A percentile compares a stretch with the other conserved stretches of the same genome.
These are phyloP conservation scores for Barbatosphaeria neglecta DNA, from an alignment of 495 filamentous ascomycete species.

Conservation along the genomic window DNA sequence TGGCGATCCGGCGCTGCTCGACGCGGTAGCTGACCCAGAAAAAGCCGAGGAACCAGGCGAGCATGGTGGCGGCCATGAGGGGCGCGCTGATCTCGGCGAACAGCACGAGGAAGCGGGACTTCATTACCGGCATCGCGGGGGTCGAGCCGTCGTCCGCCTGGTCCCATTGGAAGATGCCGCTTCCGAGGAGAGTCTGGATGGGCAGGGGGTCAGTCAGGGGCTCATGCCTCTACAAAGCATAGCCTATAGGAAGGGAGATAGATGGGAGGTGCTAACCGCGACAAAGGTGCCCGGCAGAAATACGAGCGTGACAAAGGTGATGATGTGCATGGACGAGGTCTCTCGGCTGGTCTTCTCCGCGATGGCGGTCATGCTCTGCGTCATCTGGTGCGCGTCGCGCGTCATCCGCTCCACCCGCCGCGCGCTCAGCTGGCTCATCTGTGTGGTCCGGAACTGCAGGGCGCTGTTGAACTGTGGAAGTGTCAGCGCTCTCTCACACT, in stretches of 20 bases:
- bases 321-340: conserved; percentile 24
- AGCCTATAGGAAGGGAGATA: too few relatives aligned
- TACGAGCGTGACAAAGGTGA: conserved; percentile 27
- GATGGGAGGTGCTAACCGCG: too few relatives aligned
- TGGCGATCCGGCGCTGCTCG: background rate
- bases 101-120: background rate
- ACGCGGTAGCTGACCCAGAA: background rate
- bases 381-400: conserved; percentile 3
- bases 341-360: conserved; percentile 15
- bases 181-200: conserved; percentile 22
- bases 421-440: conserved; percentile 1
- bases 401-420: conserved; percentile 1
- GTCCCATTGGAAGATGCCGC: conserved; percentile 16
- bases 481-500: too few relatives aligned
- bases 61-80: background rate
- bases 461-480: conserved; percentile 2
- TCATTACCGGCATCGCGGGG: background rate
- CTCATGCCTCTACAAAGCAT: background rate
- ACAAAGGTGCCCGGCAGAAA: conserved; percentile 31
- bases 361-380: conserved; percentile 9
- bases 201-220: background rate
- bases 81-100: conserved; percentile 1
- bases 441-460: conserved; percentile 2
- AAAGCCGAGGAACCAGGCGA: background rate
- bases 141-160: background rate